A percentile compares a stretch with the other conserved stretches of the same genome.
Conservation (phyloP, 2,329 filamentous ascomycete genomes). For the Clonostachys chloroleuca region DNA sequence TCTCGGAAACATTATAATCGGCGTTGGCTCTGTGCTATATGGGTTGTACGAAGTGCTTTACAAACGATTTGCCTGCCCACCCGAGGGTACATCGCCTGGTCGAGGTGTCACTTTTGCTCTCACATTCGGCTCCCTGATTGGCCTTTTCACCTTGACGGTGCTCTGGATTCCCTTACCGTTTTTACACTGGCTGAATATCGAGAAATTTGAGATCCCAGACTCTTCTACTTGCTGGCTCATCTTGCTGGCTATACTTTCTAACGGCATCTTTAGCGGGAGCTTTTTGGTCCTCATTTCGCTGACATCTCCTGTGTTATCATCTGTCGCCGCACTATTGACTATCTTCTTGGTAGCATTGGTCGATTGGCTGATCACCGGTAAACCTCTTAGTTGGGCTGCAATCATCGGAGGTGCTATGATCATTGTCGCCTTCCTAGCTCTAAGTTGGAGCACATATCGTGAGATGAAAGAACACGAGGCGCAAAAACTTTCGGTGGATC, state of each 20-base stretch:
- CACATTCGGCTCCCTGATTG: constrained; percentile 83
- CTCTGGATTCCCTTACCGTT: constrained; percentile 91
- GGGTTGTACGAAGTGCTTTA: constrained; percentile 97
- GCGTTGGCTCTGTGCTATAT: constrained; percentile 85
- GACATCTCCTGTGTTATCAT: constrained; percentile 87
- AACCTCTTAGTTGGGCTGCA: constrained; percentile 69
- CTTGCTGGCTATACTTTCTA: constrained; percentile 74
- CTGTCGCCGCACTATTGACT: constrained; percentile 87
- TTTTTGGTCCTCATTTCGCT: constrained; percentile 92
- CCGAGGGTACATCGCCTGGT: constrained; percentile 77
- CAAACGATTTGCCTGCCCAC: constrained; percentile 88
- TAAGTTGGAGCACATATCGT: constrained; percentile 87
- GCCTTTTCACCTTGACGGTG: constrained; percentile 77
- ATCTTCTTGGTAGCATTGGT: constrained; percentile 95
- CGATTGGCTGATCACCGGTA: constrained; percentile 82
- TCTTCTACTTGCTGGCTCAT: constrained; percentile 79
- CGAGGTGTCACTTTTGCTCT: constrained; percentile 97
- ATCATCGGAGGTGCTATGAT: constrained; percentile 83
- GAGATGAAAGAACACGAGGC: constrained; percentile 85
- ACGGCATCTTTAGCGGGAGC: constrained; percentile 87
- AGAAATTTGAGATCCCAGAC: constrained; percentile 76
- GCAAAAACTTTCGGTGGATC: constrained; percentile 44
- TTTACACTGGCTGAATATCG: constrained; percentile 72
- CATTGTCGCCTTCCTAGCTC: constrained; percentile 77
- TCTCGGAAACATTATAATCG: constrained; percentile 88